Evolutionary conservation across 1,284 basidiomycete genomes (phyloP), one percentile per base, ranked within the genome.

Genomic region (Naganishia sp.): DNA sequence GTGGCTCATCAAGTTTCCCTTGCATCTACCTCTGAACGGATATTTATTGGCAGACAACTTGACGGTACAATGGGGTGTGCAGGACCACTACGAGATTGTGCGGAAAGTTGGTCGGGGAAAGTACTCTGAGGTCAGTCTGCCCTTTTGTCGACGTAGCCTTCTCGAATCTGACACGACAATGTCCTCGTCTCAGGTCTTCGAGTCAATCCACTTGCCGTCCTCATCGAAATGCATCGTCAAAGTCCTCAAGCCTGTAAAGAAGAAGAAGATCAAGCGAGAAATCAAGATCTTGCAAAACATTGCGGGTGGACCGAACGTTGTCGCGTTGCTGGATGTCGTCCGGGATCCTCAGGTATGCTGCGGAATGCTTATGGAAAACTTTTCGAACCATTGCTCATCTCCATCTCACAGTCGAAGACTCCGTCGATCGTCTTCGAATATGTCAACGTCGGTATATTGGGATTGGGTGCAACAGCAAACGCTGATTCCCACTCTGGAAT

Each of bases 241-340:
- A 81, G 94, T 98, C 57, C 84, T 99, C 71, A 99, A 99, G 81
- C 96, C 96, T 0, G 95, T 99, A 57, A 98, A 99, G 85, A 98
- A 98, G 86, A 98, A 98, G 87, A 99, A 99, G 84, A 98, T 99
- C 82, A 98, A 98, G 84, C 86, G 95, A 70, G 95, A 99, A 83
- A 97, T 99, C 81, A 98, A 99, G 84, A 97, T 99, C 73, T 81
- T 99, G 45, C 94, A 96, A 80, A 98, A 98, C 80, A 84, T 98
- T 25, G 92, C 94, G 0, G 94, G 95, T 32, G 96, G 96, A 23
- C 94, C 94, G 11, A 77, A 99, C 89, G 82, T 88, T 85, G 78
- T 94, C 84, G 74, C 85, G 7, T 84, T 99, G 56, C 83, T 98
- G 69, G 95, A 99, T 75, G 94, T 98, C 70, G 96, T 99, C 67